A percentile compares a stretch with the other conserved stretches of the same genome.
These are phyloP conservation scores for Xerocomus potaroensis DNA, from an alignment of 768 basidiomycete genomes.

Conservation along the genomic window DNA sequence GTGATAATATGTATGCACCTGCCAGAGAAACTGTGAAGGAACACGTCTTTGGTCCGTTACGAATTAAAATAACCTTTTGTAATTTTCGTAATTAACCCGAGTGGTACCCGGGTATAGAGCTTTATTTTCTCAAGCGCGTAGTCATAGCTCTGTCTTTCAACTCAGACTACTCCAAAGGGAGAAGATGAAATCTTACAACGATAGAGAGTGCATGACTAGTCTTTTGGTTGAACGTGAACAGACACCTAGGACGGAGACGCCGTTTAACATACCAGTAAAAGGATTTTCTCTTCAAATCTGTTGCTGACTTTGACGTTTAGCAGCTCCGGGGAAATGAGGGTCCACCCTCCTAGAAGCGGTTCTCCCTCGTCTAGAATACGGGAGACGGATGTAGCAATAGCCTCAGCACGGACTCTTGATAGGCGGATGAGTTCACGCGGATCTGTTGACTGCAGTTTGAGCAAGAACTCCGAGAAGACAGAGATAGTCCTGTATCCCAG, in stretches of 20 bases:
- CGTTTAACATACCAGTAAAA: conserved; percentile 67
- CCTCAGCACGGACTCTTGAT: conserved; percentile 86
- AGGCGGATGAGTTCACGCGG: conserved; percentile 85
- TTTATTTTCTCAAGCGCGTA: conserved; percentile 91
- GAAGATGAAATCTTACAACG: conserved; percentile 48
- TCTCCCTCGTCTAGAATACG: conserved; percentile 76
- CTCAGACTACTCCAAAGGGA: not conserved
- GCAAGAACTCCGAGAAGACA: conserved; percentile 92
- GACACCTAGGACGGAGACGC: not conserved
- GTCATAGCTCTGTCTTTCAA: conserved; percentile 70
- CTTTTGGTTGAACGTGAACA: conserved; percentile 17
- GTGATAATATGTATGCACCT: conserved; percentile 96
- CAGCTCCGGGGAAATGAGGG: conserved; percentile 79
- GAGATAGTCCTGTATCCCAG: conserved; percentile 81
- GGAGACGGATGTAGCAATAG: conserved; percentile 84
- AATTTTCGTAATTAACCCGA: conserved; percentile 72
- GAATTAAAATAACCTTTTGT: conserved; percentile 57
- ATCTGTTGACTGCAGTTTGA: conserved; percentile 87
- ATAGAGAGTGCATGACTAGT: conserved; percentile 62
- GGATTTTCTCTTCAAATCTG: conserved; percentile 90
- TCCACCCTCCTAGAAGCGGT: conserved; percentile 82
- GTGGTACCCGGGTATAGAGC: conserved; percentile 82
- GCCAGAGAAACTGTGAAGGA: not conserved
- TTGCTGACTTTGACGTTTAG: conserved; percentile 67
- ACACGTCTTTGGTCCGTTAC: not conserved